Percentiles rank a stretch among this genome's conserved stretches.
Evolutionary conservation across 169 alveolate genomes (phyloP).

Genomic region (Cystoisospora suis): DNA sequence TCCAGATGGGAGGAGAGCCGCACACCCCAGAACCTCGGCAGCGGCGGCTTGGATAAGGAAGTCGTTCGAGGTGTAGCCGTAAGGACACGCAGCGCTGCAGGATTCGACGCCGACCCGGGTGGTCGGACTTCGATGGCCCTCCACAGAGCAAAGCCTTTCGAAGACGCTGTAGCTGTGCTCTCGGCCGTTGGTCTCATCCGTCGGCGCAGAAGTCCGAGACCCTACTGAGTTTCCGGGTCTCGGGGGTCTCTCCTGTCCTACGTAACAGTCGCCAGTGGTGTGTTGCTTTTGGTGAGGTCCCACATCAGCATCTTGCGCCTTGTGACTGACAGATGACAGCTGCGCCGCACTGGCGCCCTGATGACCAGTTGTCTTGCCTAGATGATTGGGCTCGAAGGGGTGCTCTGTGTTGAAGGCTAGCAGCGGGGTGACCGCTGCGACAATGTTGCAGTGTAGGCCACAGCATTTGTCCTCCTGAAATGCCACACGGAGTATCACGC

Average conservation of each 20-base stretch:
- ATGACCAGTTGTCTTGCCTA: not conserved
- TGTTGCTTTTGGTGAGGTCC: no score
- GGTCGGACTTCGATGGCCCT: not conserved
- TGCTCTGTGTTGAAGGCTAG: conserved; percentile 22
- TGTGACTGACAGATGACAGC: no score
- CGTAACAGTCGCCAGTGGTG: no score
- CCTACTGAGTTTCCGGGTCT: no score
- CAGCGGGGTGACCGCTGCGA: not conserved
- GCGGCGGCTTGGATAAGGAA: conserved; percentile 28
- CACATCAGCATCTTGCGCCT: no score
- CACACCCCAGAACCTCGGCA: not conserved
- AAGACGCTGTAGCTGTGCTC: not conserved
- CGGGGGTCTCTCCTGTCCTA: no score
- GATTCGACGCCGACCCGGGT: not conserved
- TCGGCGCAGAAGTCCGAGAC: no score
- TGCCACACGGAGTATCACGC: no score
- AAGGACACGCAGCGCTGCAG: not conserved
- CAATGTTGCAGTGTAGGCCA: not conserved
- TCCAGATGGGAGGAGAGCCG: not conserved
- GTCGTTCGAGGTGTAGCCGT: not conserved
- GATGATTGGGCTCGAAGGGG: not conserved
- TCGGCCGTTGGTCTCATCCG: not conserved
- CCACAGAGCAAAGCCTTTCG: not conserved
- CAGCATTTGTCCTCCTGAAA: conserved; percentile 21
- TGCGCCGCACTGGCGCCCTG: no score